Base-by-base conservation (phyloP, 2,329 filamentous ascomycete genomes). In the Aureobasidium leucospermi region DNA sequence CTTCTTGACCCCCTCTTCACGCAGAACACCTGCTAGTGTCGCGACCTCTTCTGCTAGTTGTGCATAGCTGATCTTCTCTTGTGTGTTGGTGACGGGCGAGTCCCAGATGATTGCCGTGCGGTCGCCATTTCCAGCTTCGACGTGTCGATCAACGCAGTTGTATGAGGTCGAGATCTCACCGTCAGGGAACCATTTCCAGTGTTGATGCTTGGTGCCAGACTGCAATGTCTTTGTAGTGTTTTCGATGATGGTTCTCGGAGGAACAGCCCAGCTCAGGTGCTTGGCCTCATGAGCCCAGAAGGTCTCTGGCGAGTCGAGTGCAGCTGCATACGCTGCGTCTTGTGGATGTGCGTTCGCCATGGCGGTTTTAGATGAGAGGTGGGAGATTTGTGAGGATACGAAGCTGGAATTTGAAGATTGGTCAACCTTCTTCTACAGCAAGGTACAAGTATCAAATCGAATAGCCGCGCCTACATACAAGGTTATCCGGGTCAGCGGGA, bases 161-260 rank as follows among this genome's bases (percentile, higher is more conserved):
- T 90, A 96, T 65, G 88, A 90, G 0, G 90, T 96, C 41, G 88
- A 94, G 66, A 97, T 89, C 75, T 94, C 85, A 63, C 92, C 93
- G 63, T 85, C 89, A 0, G 89, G 84, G 66, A 96, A 96, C 93
- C 93, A 97, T 63, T 85, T 83, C 91, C 92, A 96, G 69, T 88
- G 85, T 43, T 84, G 80, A 69, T 96, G 86, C 15, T 78, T 76
- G n/a, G 78, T 74, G 59, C 85, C 85, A 64, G 75, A 81, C 57
- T 78, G 73, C 4, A 94, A 77, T 7, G 77, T 83, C 73, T 89
- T 92, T 49, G 79, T 83, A 19, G 78, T 81, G 41, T 75, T 77
- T 3, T 76, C 75, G 23, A 95, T 79, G 0, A 83, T 81, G 0
- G 79, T 77, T 11, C 81, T 81, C 7, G 92, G 92, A 58, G 82